Conservation (phyloP, 495 filamentous ascomycete genomes). For the Mytilinidion resinicola region DNA sequence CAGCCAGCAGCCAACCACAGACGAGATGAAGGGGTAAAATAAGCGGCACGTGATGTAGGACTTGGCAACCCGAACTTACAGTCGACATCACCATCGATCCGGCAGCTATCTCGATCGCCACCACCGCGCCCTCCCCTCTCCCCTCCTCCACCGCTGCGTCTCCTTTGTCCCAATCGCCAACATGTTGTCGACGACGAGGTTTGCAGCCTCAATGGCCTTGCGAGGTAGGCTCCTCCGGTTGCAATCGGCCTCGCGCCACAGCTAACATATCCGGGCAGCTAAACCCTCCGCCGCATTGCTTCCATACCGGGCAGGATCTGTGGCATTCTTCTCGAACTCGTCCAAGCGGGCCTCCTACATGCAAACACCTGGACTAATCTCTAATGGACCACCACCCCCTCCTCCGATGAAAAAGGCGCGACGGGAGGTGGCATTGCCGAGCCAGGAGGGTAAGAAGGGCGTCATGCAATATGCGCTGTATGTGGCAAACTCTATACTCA, state of each 20-base stretch:
- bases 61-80: constrained; percentile 3
- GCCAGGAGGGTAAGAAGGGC: constrained; percentile 90
- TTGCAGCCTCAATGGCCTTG: constrained; percentile 59
- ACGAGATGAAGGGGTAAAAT: neutral
- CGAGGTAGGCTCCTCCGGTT: constrained; percentile 50
- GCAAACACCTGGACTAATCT: constrained; percentile 34
- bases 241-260: constrained; percentile 15
- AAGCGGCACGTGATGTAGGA: neutral
- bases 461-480: constrained; percentile 96
- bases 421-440: constrained; percentile 77
- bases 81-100: constrained; percentile 22
- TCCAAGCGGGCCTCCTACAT: constrained; percentile 49
- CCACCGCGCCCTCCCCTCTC: constrained; percentile 16
- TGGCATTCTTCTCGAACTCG: constrained; percentile 54
- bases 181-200: constrained; percentile 62
- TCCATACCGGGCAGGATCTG: constrained; percentile 48
- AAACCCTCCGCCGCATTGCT: constrained; percentile 55
- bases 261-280: constrained; percentile 43
- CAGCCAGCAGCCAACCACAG: constrained; percentile 1
- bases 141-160: constrained; percentile 13
- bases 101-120: constrained; percentile 12
- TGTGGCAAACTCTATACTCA: constrained; percentile 32
- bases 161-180: constrained; percentile 28
- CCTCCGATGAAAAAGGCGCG: constrained; percentile 49
- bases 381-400: constrained; percentile 29